These are phyloP conservation scores for Cafeteria roenbergensis DNA, from an alignment of 108 stramenopile genomes.

Conservation along the genomic window DNA sequence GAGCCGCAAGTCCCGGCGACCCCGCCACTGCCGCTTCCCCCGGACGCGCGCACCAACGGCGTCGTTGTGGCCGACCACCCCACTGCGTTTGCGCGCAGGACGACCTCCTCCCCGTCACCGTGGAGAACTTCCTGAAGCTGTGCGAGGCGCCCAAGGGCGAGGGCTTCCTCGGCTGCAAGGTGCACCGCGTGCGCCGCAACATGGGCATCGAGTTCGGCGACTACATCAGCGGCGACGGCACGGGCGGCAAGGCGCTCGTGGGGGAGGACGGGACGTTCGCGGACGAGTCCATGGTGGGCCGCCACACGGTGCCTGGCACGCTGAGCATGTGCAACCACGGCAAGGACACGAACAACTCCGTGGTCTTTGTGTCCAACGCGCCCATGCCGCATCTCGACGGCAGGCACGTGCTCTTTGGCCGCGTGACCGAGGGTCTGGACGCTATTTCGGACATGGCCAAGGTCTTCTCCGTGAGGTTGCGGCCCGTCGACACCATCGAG, in stretches of 20 bases:
- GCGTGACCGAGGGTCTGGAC: slow-evolving; percentile 40
- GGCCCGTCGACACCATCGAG: background rate
- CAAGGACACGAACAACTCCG: slow-evolving; percentile 28
- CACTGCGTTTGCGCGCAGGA: background rate
- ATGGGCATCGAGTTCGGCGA: slow-evolving; percentile 80
- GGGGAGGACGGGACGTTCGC: slow-evolving; percentile 35
- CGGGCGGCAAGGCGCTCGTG: slow-evolving; percentile 50
- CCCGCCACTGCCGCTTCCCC: background rate
- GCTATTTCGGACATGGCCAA: slow-evolving; percentile 25
- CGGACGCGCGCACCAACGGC: no score
- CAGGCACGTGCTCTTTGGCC: slow-evolving; percentile 44
- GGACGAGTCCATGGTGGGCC: slow-evolving; percentile 50
- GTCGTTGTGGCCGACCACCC: background rate
- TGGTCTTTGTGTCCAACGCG: slow-evolving; percentile 42
- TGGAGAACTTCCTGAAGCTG: background rate
- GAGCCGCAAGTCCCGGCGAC: background rate
- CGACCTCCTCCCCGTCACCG: background rate
- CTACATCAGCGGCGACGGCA: slow-evolving; percentile 62
- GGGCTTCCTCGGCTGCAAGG: slow-evolving; percentile 60
- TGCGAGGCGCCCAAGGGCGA: background rate
- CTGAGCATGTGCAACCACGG: slow-evolving; percentile 49
- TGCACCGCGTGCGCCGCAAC: slow-evolving; percentile 84
- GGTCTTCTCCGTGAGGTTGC: background rate
- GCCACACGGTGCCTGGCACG: slow-evolving; percentile 47
- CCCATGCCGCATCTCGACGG: slow-evolving; percentile 50